A percentile compares a stretch with the other conserved stretches of the same genome.
phyloP scores from a whole-genome alignment of 495 filamentous ascomycete species.

The Neohortaea acidophila region DNA sequence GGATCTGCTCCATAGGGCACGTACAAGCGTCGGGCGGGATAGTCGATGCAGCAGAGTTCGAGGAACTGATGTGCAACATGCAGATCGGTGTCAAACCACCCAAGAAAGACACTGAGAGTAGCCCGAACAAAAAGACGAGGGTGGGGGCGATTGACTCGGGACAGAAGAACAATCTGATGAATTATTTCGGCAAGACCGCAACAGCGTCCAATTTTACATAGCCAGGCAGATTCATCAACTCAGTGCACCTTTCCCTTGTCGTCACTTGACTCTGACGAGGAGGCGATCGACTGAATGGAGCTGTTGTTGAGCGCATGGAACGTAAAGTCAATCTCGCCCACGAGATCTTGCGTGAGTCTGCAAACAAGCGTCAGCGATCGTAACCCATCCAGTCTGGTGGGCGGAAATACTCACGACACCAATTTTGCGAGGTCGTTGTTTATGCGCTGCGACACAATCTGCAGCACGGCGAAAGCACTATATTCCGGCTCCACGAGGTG shows the following conservation, averaged over 20 bases:
- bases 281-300: not conserved
- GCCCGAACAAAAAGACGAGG: constrained; percentile 22
- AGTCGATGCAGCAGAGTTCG: constrained; percentile 37
- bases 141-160: constrained; percentile 12
- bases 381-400: no score
- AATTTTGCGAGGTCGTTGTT: constrained; percentile 53
- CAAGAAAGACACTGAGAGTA: constrained; percentile 4
- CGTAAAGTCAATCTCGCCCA: constrained; percentile 74
- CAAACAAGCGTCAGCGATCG: no score
- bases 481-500: constrained; percentile 67
- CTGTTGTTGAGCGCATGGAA: constrained; percentile 32
- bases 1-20: no score
- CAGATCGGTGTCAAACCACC: constrained; percentile 35
- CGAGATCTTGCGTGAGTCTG: constrained; percentile 42
- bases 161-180: constrained; percentile 35
- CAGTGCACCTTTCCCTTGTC: constrained; percentile 6
- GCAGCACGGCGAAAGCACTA: constrained; percentile 65
- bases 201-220: not conserved
- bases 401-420: constrained; percentile 34
- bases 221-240: not conserved
- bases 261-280: not conserved
- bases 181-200: constrained; percentile 28
- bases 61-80: constrained; percentile 40
- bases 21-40: constrained; percentile 45
- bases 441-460: constrained; percentile 60